These are phyloP conservation scores for Condylostoma magnum DNA, from an alignment of 169 alveolate genomes.

Conservation along the genomic window DNA sequence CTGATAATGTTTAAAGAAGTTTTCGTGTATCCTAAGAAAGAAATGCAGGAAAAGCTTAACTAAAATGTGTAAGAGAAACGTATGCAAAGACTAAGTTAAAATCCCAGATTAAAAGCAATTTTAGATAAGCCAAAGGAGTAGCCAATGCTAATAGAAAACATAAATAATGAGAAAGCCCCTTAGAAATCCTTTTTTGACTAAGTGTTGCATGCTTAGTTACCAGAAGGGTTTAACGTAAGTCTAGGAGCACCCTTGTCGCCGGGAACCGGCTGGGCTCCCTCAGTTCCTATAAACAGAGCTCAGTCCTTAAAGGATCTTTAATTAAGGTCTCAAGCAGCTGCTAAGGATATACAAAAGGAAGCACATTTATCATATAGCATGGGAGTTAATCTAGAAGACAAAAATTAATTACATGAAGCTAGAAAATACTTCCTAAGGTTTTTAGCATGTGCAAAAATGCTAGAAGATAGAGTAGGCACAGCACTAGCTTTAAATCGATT, in stretches of 20 bases:
- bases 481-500: constrained; percentile 61
- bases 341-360: constrained; percentile 65
- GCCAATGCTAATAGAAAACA: not conserved
- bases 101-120: constrained; percentile 22
- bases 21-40: constrained; percentile 70
- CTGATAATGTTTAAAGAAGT: constrained; percentile 65
- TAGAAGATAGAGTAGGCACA: constrained; percentile 57
- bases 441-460: constrained; percentile 50
- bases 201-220: constrained; percentile 72
- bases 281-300: constrained; percentile 55
- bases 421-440: constrained; percentile 49
- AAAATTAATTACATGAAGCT: constrained; percentile 44
- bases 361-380: constrained; percentile 68
- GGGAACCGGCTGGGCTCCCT: constrained; percentile 82
- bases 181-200: constrained; percentile 48
- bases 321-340: constrained; percentile 69
- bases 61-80: constrained; percentile 29
- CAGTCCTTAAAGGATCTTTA: constrained; percentile 57
- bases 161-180: not conserved
- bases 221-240: constrained; percentile 74
- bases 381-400: constrained; percentile 63
- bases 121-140: constrained; percentile 27
- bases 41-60: constrained; percentile 57
- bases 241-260: constrained; percentile 74
- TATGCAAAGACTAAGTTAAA: not conserved